Evolutionary conservation across 495 filamentous ascomycete species (phyloP).

Genomic region (Penicillium flavigenum): DNA sequence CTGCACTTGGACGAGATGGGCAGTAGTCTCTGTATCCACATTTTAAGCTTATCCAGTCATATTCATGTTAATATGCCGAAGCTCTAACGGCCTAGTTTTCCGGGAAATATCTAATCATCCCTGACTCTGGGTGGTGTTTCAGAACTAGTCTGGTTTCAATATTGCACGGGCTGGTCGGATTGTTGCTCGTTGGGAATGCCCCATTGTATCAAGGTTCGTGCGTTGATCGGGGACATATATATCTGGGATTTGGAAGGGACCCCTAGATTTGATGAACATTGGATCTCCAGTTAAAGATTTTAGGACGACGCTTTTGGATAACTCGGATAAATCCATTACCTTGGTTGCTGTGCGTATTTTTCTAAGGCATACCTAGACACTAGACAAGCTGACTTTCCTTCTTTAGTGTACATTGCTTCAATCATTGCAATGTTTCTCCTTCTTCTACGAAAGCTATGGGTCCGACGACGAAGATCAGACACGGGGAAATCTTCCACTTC

Average conservation of each 20-base stretch:
- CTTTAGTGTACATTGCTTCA: background rate
- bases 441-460: conserved; percentile 10
- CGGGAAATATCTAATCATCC: background rate
- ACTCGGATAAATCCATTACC: background rate
- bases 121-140: conserved; percentile 7
- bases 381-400: background rate
- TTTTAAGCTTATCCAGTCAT: conserved; percentile 5
- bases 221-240: background rate
- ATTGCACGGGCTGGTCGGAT: conserved; percentile 1
- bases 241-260: background rate
- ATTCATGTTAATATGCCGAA: background rate
- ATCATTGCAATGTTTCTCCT: conserved; percentile 14
- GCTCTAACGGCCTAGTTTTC: background rate
- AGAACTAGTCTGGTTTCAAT: conserved; percentile 4
- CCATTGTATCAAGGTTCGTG: background rate
- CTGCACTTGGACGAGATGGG: background rate
- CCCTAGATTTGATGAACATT: background rate
- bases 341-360: background rate
- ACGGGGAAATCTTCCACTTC: background rate
- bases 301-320: background rate
- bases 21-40: background rate
- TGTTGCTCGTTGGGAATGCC: background rate
- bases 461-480: conserved; percentile 8
- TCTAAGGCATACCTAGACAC: background rate
- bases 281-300: background rate